A percentile compares a stretch with the other conserved stretches of the same genome.
phyloP scores from a whole-genome alignment of 108 stramenopile species.

The Aureococcus anophagefferens region DNA sequence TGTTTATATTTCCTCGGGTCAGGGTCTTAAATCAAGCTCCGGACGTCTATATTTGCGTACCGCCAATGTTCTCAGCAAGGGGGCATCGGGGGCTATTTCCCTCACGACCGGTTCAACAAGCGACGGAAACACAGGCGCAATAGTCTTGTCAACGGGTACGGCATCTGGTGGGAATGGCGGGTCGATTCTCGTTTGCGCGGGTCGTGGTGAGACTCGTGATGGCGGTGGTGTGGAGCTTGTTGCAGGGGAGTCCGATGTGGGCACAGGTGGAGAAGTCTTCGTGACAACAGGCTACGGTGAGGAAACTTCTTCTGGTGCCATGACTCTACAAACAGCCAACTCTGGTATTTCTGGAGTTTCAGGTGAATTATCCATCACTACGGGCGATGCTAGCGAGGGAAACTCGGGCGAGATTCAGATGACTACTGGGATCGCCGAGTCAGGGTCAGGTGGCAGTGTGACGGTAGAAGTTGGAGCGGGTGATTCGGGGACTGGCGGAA shows the following conservation, averaged over 20 bases:
- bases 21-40: conserved; percentile 8
- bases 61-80: conserved; percentile 22
- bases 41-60: conserved; percentile 21
- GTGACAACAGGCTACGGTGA: conserved; percentile 1
- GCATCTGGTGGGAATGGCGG: conserved; percentile 1
- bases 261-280: conserved; percentile 6
- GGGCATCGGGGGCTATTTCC: conserved; percentile 24
- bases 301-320: conserved; percentile 23
- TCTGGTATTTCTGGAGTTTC: conserved; percentile 22
- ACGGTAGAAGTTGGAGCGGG: background rate
- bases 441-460: conserved; percentile 6
- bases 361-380: conserved; percentile 14
- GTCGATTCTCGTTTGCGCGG: background rate
- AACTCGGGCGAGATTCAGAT: conserved; percentile 8
- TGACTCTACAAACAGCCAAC: conserved; percentile 21
- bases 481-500: conserved; percentile 1
- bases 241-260: background rate
- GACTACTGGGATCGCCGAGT: conserved; percentile 1
- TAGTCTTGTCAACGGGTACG: background rate
- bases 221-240: conserved; percentile 2
- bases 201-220: background rate
- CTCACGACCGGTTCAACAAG: conserved; percentile 18
- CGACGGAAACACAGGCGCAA: conserved; percentile 1
- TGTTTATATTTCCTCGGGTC: background rate
- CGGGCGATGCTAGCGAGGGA: conserved; percentile 5